These are phyloP conservation scores for Porcisia hertigi DNA, from an alignment of 208 protist species.

Conservation along the genomic window DNA sequence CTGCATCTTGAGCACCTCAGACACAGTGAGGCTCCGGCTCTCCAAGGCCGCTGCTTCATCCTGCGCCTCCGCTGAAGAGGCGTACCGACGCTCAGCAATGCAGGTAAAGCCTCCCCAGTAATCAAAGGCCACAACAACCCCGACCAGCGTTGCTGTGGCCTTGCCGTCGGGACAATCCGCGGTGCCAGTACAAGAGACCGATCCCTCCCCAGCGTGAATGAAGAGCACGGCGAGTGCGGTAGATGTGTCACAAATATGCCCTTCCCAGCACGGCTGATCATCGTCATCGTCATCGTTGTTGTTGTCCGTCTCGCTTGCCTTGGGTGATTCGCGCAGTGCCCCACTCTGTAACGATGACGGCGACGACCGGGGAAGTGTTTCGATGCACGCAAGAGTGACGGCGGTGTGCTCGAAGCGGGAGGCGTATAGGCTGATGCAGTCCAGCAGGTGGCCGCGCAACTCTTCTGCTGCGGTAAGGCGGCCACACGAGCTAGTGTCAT, in stretches of 20 bases:
- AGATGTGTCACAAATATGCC: background rate
- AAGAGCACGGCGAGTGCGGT: slow-evolving; percentile 13
- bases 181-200: background rate
- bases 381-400: slow-evolving; percentile 4
- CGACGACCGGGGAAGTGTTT: background rate
- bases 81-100: slow-evolving; percentile 16
- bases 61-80: slow-evolving; percentile 5
- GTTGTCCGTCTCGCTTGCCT: background rate
- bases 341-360: background rate
- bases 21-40: background rate
- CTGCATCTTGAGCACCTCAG: background rate
- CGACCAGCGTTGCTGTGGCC: background rate
- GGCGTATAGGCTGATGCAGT: slow-evolving; percentile 46
- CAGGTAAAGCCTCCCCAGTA: slow-evolving; percentile 16
- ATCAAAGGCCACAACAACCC: slow-evolving; percentile 19
- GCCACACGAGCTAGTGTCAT: background rate
- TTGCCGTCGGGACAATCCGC: background rate
- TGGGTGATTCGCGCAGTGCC: background rate
- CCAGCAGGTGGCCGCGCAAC: slow-evolving; percentile 42
- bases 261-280: background rate
- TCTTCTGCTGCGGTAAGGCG: slow-evolving; percentile 39
- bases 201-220: slow-evolving; percentile 1
- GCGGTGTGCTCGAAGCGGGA: slow-evolving; percentile 16
- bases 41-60: background rate
- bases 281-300: background rate